Evolutionary conservation across 495 filamentous ascomycete species (phyloP), one percentile per base, ranked within the genome.

Genomic region (Rhizodiscina lignyota): DNA sequence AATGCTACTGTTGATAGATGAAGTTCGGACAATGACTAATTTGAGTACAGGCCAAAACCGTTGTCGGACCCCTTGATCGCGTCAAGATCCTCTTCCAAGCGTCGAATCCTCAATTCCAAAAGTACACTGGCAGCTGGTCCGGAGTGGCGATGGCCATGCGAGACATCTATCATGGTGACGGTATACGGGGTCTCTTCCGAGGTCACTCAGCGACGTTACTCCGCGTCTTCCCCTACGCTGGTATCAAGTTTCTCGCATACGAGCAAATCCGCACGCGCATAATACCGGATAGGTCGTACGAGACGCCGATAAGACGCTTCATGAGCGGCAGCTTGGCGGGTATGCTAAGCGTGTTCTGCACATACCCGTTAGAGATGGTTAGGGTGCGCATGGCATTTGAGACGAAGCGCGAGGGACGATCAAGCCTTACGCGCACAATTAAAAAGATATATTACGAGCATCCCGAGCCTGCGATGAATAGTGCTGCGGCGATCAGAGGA

Each of bases 41-140:
- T 42, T 10, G 24, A 18, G 13, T 35, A 39, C 39, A 94, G 84
- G 89, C 82, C 43, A 97, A 97, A 66, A 94, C 87, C 1, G 63
- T 91, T 13, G 92, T 97, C 11, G 89, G 82, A 18, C 89, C 89
- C 22, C 81, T 97, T 36, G 89, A 97, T 61, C 77, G 89, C 30
- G 89, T 97, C 50, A 97, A 97, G 56, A 97, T 97, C 52, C 78
- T 97, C 34, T 96, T 97, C 63, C 89, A 97, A 59, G 77, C 89
- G 35, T 81, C 79, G 38, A 94, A 85, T 51, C 89, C 89, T 3
- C 78, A 91, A 45, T 97, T 92, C 53, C 65, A 75, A 20, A 92
- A 89, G 58, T 96, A 96, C 53, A 72, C 79, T 0, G 81, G 85
- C 27, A 80, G 73, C 23, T 94, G 85, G 83, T 64, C 66, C 40